Conservation (phyloP, 2,329 filamentous ascomycete species). For the Grosmannia clavigera region DNA sequence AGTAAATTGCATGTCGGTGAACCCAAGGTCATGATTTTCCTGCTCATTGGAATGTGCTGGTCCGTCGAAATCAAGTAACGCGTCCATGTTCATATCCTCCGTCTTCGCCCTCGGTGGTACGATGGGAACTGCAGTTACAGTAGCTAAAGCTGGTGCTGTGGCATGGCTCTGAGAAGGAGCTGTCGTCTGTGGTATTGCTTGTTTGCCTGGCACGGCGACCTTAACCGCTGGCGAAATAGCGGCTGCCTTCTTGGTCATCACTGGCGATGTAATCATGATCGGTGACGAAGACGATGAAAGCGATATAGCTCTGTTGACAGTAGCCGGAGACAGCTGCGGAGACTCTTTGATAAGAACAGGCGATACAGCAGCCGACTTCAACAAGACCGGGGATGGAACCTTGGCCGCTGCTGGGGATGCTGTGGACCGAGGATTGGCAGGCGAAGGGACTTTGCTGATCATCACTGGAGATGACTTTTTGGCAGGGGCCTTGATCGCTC, state of each 20-base stretch:
- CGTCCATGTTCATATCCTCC: constrained; percentile 6
- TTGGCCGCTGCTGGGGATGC: not conserved
- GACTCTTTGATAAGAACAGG: constrained; percentile 9
- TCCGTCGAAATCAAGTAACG: constrained; percentile 8
- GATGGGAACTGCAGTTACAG: constrained; percentile 11
- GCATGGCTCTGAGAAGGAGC: constrained; percentile 14
- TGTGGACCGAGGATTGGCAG: constrained; percentile 1
- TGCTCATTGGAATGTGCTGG: constrained; percentile 5
- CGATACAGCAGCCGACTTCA: constrained; percentile 6
- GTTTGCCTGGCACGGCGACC: constrained; percentile 3
- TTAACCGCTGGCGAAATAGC: not conserved
- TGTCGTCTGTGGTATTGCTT: constrained; percentile 3
- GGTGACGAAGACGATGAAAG: constrained; percentile 8
- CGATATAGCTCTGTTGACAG: constrained; percentile 5
- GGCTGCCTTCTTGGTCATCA: constrained; percentile 11
- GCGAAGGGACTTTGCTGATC: constrained; percentile 5
- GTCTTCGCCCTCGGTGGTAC: constrained; percentile 7
- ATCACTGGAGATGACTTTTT: constrained; percentile 7
- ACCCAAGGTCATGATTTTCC: constrained; percentile 29
- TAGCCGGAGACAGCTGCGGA: constrained; percentile 7
- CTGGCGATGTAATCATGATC: constrained; percentile 11
- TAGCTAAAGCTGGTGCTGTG: constrained; percentile 9
- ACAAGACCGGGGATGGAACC: constrained; percentile 6
- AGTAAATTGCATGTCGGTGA: constrained; percentile 45
- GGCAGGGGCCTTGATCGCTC: not conserved